phyloP scores from a whole-genome alignment of 2,329 filamentous ascomycete genomes.

The Corinectria fuckeliana region DNA sequence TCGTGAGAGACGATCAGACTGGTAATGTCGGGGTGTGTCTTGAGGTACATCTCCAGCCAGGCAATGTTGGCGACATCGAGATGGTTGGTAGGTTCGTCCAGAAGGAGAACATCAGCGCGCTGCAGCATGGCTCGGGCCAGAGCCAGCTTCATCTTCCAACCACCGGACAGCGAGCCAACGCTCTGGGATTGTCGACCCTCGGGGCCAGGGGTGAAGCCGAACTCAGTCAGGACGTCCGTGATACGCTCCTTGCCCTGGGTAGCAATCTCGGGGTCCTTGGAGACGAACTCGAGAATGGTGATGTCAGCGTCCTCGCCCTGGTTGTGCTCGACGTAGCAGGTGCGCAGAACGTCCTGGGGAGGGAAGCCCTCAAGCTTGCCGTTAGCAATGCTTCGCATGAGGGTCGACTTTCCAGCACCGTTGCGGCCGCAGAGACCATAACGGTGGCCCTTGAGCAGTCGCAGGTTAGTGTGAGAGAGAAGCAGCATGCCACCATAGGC shows the following conservation, averaged over 20 bases:
- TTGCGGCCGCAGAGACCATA: slow-evolving; percentile 98
- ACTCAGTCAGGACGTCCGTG: slow-evolving; percentile 81
- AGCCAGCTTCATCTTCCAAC: slow-evolving; percentile 99
- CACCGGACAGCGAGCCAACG: slow-evolving; percentile 93
- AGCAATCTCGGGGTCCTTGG: slow-evolving; percentile 86
- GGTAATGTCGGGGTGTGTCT: slow-evolving; percentile 94
- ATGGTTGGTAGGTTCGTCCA: slow-evolving; percentile 99
- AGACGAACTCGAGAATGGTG: slow-evolving; percentile 91
- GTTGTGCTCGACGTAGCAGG: slow-evolving; percentile 99
- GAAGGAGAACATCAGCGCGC: slow-evolving; percentile 91
- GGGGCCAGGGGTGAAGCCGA: slow-evolving; percentile 90
- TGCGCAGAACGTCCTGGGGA: slow-evolving; percentile 87
- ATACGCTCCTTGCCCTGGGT: slow-evolving; percentile 82
- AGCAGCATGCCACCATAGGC: slow-evolving; percentile 98
- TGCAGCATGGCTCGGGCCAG: slow-evolving; percentile 95
- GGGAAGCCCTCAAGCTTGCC: slow-evolving; percentile 98
- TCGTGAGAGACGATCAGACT: slow-evolving; percentile 98
- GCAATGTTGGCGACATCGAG: slow-evolving; percentile 95
- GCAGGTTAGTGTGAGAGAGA: slow-evolving; percentile 92
- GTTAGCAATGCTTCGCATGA: slow-evolving; percentile 95
- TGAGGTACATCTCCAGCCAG: slow-evolving; percentile 95
- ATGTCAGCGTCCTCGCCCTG: slow-evolving; percentile 97
- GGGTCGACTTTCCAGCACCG: slow-evolving; percentile 97
- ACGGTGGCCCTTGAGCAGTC: slow-evolving; percentile 92
- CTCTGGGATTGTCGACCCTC: slow-evolving; percentile 88